Evolutionary conservation across 2,329 filamentous ascomycete species (phyloP).

Genomic region (Epichloe festucae): DNA sequence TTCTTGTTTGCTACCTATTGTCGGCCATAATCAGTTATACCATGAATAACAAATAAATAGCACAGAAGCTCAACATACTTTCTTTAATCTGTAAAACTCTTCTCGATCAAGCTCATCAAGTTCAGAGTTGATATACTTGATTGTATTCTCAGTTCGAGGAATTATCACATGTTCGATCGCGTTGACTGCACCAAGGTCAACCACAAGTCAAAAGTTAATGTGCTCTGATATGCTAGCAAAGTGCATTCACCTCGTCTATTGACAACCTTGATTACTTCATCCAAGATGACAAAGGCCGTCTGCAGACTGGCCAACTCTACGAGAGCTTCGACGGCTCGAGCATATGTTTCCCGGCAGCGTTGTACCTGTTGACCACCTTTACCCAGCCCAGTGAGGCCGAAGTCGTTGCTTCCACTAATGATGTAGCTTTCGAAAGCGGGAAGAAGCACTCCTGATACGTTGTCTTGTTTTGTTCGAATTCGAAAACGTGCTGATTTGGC

Average conservation of each 20-base stretch:
- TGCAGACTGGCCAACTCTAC: constrained; percentile 91
- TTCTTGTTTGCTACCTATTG: constrained; percentile 63
- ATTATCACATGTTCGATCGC: constrained; percentile 97
- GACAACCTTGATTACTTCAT: constrained; percentile 98
- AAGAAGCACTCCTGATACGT: constrained; percentile 91
- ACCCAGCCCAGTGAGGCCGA: constrained; percentile 86
- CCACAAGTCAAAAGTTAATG: neutral
- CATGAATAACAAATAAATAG: neutral
- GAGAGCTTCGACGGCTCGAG: constrained; percentile 85
- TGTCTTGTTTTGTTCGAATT: constrained; percentile 90
- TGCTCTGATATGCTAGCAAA: neutral
- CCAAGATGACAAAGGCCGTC: constrained; percentile 93
- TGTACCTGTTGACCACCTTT: constrained; percentile 97
- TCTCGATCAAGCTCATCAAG: constrained; percentile 94
- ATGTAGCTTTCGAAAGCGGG: constrained; percentile 88
- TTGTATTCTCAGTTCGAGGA: constrained; percentile 96
- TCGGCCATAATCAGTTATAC: neutral
- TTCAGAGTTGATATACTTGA: constrained; percentile 99
- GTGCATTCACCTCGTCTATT: constrained; percentile 67
- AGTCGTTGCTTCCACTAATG: constrained; percentile 85
- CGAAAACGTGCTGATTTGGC: constrained; percentile 88
- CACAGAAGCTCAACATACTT: constrained; percentile 28
- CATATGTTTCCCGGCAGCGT: constrained; percentile 88
- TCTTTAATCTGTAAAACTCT: constrained; percentile 96
- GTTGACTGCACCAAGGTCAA: constrained; percentile 48